phyloP scores from a whole-genome alignment of 139 green algal genomes.

The Tetradesmus obliquus region DNA sequence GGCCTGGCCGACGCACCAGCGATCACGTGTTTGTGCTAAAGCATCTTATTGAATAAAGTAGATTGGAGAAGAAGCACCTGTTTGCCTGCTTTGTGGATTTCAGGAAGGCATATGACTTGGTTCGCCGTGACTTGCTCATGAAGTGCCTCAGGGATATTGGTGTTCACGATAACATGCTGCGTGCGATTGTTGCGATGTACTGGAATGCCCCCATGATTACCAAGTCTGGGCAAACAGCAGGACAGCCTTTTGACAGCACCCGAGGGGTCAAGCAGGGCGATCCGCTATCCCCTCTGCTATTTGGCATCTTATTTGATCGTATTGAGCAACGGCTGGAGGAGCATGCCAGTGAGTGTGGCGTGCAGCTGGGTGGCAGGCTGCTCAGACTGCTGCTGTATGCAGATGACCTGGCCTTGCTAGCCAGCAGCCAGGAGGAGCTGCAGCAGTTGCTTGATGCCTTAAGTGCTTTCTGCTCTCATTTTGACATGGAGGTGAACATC shows the following conservation, averaged over 20 bases:
- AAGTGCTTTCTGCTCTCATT: background rate
- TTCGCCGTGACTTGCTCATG: background rate
- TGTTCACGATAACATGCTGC: background rate
- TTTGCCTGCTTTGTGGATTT: too few relatives aligned
- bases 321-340: constrained; percentile 21
- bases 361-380: background rate
- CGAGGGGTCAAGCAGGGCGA: constrained; percentile 38
- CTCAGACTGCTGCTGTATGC: constrained; percentile 35
- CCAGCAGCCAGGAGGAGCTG: background rate
- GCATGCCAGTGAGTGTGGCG: background rate
- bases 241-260: background rate
- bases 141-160: background rate
- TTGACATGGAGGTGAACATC: constrained; percentile 19
- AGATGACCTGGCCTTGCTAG: constrained; percentile 41
- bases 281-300: constrained; percentile 35
- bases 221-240: background rate
- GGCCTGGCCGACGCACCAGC: too few relatives aligned
- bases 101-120: too few relatives aligned
- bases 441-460: background rate
- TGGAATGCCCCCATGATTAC: background rate
- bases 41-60: too few relatives aligned
- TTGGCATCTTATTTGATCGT: constrained; percentile 43
- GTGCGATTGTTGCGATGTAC: background rate
- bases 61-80: too few relatives aligned
- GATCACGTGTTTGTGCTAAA: too few relatives aligned